Evolutionary conservation across 1,284 basidiomycete species (phyloP), one percentile per base, ranked within the genome.

Genomic region (Ganoderma lucidum): DNA sequence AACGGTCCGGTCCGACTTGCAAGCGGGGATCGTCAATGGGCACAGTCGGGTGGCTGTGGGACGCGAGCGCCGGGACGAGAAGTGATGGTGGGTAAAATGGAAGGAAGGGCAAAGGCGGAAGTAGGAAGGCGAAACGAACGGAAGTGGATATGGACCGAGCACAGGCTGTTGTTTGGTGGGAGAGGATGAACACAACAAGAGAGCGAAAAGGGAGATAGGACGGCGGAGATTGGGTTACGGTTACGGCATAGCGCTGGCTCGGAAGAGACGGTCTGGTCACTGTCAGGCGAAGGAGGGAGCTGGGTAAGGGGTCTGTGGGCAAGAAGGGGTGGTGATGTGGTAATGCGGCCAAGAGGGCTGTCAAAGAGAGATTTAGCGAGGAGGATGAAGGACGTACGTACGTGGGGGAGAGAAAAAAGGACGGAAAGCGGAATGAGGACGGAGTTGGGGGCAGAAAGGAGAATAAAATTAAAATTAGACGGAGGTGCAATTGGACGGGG

Each of bases 281-380:
- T 17, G 56, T 37, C 10, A 10, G 37, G 23, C 2, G 41, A 23
- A 14, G 19, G 0, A 14, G 8, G 56, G 35, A 39, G 6, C 35
- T 37, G 56, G 37, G 19, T 59, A 32, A 32, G 12, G 32, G 37
- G 35, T 4, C 12, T 17, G 56, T 39, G 56, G 56, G 56, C 8
- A 30, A 61, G n/a, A 17, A 41, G 37, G 62, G 62, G 62, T 14
- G 62, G 51, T n/a, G 48, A 63, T 55, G 62, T 63, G 62, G 48
- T 63, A 63, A 53, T 35, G 17, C 42, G 42, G 23, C 41, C 14
- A 39, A 44, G 8, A 10, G 14, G 41, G 14, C 28, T 62, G 60
- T 62, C 41, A 28, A 39, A 23, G 39, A 32, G 39, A 62, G 30
- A 35, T 30, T 35, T 56, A 35, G 23, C 48, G 53, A 56, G 53